These are phyloP conservation scores for Daldinia sp. DNA, from an alignment of 2,329 filamentous ascomycete genomes.

Conservation along the genomic window DNA sequence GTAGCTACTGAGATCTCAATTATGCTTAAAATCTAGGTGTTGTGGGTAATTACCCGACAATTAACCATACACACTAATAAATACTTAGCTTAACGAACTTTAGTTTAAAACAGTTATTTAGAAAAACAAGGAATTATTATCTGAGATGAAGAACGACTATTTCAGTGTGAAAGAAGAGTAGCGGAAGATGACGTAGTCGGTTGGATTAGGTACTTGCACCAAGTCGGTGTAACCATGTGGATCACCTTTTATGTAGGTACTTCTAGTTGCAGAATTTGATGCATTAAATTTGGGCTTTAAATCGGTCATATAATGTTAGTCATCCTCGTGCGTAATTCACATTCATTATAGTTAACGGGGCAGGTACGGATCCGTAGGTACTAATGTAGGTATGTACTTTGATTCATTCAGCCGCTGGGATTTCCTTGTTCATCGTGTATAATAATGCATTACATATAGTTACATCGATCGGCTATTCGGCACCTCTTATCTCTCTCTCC, in stretches of 20 bases:
- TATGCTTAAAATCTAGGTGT: constrained; percentile 5
- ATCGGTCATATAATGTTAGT: background rate
- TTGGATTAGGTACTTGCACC: background rate
- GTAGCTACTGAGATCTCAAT: background rate
- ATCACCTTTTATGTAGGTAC: background rate
- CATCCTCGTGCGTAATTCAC: background rate
- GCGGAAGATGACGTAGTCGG: background rate
- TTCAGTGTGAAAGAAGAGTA: background rate
- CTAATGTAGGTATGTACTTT: background rate
- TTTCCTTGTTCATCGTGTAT: background rate
- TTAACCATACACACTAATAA: too few species aligned
- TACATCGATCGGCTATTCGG: background rate
- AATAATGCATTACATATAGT: background rate
- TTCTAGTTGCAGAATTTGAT: background rate
- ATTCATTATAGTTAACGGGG: background rate
- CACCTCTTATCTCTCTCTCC: too few species aligned
- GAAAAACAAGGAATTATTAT: too few species aligned
- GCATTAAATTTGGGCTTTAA: background rate
- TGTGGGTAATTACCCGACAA: too few species aligned
- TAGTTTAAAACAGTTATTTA: too few species aligned
- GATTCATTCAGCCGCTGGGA: background rate
- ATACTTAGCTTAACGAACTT: too few species aligned
- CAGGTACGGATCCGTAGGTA: too few species aligned
- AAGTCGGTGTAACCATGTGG: constrained; percentile 1
- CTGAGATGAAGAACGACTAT: too few species aligned